Base-by-base conservation (phyloP, 495 filamentous ascomycete genomes). In the Penicillium argentinense region DNA sequence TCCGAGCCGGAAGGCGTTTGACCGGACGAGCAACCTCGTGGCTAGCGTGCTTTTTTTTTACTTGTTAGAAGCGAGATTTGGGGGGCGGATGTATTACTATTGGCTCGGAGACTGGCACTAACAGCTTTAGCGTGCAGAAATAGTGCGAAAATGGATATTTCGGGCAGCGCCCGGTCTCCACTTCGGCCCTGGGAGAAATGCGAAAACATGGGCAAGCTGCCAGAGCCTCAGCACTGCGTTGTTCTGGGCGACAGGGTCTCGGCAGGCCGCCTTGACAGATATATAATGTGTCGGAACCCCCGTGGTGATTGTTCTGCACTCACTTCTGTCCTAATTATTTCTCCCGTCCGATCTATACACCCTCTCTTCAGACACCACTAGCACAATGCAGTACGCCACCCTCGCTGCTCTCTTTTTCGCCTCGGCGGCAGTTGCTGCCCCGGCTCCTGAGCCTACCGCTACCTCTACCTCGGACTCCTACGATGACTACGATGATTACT, bases 361-460 rank as follows among this genome's bases (percentile, higher is more conserved):
- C n/a, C n/a, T n/a, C n/a, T n/a, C n/a, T n/a, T n/a, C n/a, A n/a
- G n/a, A n/a, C n/a, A n/a, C n/a, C n/a, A n/a, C n/a, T n/a, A n/a
- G n/a, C n/a, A n/a, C n/a, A 8, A 63, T 63, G 59, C 59, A 63
- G 38, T 60, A 53, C 59, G 60, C 52, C 29, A 38, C 47, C 4
- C 39, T 63, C 22, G 33, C 45, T 8, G 30, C 49, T 22, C 26
- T 60, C 13, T 42, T 63, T 21, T 49, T 60, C 26, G 50, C 56
- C 27, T 45, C 44, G 9, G 45, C 45, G 21, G 53, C 47, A 8
- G 8, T 63, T 11, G 56, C 58, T 21, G 47, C 50, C 29, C 59
- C 56, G 23, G 44, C 42, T 39, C 21, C 56, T 14, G 39, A 56
- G 18, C 14, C 9, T 19, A 16, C 29, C 18, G 17, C 42, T 23